Evolutionary conservation across 148 eudicot species (phyloP).

Genomic region (Dysphania ambrosioides): DNA sequence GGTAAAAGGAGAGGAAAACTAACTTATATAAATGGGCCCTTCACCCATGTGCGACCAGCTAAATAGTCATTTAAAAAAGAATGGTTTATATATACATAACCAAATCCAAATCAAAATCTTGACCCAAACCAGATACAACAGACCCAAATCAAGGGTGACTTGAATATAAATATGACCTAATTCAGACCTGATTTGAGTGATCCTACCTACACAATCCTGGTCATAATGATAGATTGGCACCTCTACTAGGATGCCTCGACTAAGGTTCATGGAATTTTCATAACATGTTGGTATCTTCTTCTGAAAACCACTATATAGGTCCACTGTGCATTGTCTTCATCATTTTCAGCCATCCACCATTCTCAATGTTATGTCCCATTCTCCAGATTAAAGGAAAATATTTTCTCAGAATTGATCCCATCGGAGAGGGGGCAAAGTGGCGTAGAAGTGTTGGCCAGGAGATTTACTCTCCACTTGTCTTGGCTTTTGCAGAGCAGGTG

Average conservation of each 20-base stretch:
- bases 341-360: neutral
- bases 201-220: no score
- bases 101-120: no score
- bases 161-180: neutral
- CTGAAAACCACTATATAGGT: neutral
- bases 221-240: no score
- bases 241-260: neutral
- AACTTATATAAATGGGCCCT: no score
- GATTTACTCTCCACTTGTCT: slow-evolving; percentile 85
- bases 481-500: slow-evolving; percentile 89
- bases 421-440: slow-evolving; percentile 94
- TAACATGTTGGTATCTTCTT: neutral
- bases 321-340: neutral
- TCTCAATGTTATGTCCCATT: slow-evolving; percentile 8
- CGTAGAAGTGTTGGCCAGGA: slow-evolving; percentile 91
- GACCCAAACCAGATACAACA: no score
- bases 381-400: slow-evolving; percentile 80
- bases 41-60: no score
- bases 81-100: no score
- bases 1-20: no score
- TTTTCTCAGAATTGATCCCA: slow-evolving; percentile 70
- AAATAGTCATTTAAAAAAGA: no score
- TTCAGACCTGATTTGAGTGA: neutral
- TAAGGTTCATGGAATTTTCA: no score
- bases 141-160: no score